Conservation (phyloP, 176 grass and related monocot genomes). For the Echinochloa phyllopogon region DNA sequence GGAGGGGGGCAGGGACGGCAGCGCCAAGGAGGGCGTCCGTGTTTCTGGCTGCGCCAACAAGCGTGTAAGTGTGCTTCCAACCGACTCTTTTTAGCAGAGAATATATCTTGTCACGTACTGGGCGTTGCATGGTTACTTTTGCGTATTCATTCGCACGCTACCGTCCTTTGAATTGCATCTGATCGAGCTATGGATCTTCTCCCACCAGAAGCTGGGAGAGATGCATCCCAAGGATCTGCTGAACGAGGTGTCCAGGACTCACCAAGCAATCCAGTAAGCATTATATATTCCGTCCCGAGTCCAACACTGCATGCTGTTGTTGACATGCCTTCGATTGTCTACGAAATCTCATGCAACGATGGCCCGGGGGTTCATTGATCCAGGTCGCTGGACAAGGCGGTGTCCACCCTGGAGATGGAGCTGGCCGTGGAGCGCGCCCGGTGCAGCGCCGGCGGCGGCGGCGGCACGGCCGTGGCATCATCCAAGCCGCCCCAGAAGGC, state of each 20-base stretch:
- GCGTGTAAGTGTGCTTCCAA: conserved; percentile 45
- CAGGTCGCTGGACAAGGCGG: conserved; percentile 77
- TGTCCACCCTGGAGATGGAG: conserved; percentile 80
- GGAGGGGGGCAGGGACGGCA: conserved; percentile 1
- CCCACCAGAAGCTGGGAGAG: conserved; percentile 54
- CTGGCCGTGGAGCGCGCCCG: conserved; percentile 60
- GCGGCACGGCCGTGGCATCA: background rate
- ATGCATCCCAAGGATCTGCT: conserved; percentile 53
- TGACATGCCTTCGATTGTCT: background rate
- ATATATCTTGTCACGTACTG: background rate
- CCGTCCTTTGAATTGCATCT: background rate
- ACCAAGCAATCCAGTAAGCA: conserved; percentile 78
- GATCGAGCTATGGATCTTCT: background rate
- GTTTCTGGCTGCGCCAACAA: conserved; percentile 51
- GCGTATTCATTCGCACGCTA: background rate
- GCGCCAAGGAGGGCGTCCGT: conserved; percentile 16
- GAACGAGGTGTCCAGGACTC: conserved; percentile 76
- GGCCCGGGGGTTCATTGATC: background rate
- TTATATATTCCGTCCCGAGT: background rate
- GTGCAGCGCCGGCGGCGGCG: conserved; percentile 18
- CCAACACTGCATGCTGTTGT: no score
- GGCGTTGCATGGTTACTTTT: background rate
- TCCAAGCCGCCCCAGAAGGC: conserved; percentile 60
- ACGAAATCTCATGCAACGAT: background rate
- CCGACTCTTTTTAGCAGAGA: background rate